Evolutionary conservation across 805 yeast species (phyloP), one percentile per base, ranked within the genome.

Genomic region (Metschnikowia henanensis): DNA sequence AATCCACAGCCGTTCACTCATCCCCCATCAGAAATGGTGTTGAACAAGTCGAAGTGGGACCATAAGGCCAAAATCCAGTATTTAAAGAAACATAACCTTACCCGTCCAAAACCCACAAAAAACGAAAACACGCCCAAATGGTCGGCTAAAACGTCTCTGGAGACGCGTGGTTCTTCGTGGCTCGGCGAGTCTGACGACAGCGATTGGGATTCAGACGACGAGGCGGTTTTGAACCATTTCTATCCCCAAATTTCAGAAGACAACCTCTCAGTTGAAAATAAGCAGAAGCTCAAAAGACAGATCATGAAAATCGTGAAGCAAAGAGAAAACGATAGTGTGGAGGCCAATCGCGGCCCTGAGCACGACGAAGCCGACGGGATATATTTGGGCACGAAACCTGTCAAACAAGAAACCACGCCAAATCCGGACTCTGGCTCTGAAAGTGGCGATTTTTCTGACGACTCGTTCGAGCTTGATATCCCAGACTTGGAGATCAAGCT

Each of bases 21-120:
- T 22, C 9, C 25, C 9, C 25, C 25, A 35, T 10, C 20, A n/a
- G n/a, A n/a, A n/a, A 71, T 71, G 76, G 76, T 71, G 37, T 53
- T 71, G 39, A 66, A 70, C 53, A 68, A 71, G 47, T 57, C 65
- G 12, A 71, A 70, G 57, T 71, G 75, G 72, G 76, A 71, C 53
- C 64, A 64, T 46, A 68, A 66, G 56, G 74, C 76, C 36, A 72
- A 66, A 50, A 45, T 55, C 47, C 56, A 57, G 47, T 71, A 66
- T 44, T 57, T 68, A 59, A 62, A 59, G 47, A 72, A 72, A 49
- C 76, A 72, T 53, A 73, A 72, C n/a, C 55, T 68, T 22, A 33
- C 41, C 46, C 53, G 18, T 45, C 54, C 39, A 30, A 38, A 33
- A 50, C 47, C 47, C 1, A 33, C 18, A 12, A 37, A 30, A n/a